Evolutionary conservation across 805 yeast species (phyloP).

Genomic region (Kluyveromyces lactis): DNA sequence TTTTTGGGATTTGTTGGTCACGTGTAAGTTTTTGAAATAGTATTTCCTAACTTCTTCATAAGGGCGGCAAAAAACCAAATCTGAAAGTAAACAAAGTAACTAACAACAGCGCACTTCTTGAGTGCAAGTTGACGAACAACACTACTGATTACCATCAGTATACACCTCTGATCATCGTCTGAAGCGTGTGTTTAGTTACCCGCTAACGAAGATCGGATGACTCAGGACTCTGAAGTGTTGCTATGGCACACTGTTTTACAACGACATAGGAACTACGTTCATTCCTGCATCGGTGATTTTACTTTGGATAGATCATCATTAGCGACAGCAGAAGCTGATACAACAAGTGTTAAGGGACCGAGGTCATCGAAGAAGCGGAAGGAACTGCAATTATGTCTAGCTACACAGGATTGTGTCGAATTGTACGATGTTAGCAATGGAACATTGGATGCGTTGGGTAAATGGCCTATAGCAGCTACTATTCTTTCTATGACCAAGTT

Average conservation of each 20-base stretch:
- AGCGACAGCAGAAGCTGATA: neutral
- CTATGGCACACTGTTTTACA: slow-evolving; percentile 69
- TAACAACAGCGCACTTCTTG: too few relatives aligned
- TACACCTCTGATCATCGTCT: too few relatives aligned
- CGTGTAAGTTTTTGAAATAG: too few relatives aligned
- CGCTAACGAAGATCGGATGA: too few relatives aligned
- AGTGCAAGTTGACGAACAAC: too few relatives aligned
- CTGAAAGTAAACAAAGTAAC: too few relatives aligned
- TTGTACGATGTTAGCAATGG: slow-evolving; percentile 46
- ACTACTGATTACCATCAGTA: too few relatives aligned
- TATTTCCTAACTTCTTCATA: too few relatives aligned
- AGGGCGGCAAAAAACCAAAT: too few relatives aligned
- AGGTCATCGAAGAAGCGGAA: slow-evolving; percentile 5
- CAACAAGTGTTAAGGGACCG: neutral
- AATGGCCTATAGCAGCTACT: slow-evolving; percentile 48
- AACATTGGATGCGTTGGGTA: slow-evolving; percentile 34
- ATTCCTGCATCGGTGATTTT: slow-evolving; percentile 63
- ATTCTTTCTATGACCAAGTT: slow-evolving; percentile 47
- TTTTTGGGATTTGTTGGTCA: too few relatives aligned
- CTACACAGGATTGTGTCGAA: slow-evolving; percentile 24
- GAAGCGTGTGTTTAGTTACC: too few relatives aligned
- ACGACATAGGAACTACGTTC: slow-evolving; percentile 44
- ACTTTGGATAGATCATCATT: slow-evolving; percentile 28
- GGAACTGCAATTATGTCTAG: slow-evolving; percentile 26
- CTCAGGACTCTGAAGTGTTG: neutral